These are phyloP conservation scores for Tuctoria greenei DNA, from an alignment of 176 grass and related monocot species.

Conservation along the genomic window DNA sequence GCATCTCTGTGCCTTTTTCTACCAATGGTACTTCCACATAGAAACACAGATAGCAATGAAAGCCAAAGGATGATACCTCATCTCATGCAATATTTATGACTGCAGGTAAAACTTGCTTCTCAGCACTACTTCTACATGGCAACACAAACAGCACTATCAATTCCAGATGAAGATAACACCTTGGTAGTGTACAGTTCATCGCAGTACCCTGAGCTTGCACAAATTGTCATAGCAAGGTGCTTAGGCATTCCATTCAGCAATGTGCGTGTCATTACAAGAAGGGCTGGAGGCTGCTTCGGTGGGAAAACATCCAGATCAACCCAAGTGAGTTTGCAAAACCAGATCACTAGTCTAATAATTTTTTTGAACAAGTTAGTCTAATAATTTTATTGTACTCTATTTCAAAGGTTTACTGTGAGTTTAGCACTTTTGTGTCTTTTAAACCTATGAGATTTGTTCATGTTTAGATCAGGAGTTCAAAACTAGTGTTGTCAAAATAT, in stretches of 20 bases:
- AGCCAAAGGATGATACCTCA: neutral
- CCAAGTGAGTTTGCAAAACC: conserved; percentile 34
- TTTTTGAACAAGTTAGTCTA: too few relatives aligned
- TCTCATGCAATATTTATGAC: neutral
- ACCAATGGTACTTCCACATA: neutral
- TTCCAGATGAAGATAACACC: conserved; percentile 80
- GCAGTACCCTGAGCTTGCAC: conserved; percentile 52
- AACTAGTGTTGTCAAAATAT: neutral
- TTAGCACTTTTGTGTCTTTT: neutral
- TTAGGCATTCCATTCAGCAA: conserved; percentile 63
- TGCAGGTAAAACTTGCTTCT: conserved; percentile 73
- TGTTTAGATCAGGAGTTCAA: neutral
- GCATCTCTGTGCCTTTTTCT: neutral
- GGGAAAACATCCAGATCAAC: conserved; percentile 54
- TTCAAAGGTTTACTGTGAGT: neutral
- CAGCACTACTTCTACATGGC: conserved; percentile 88
- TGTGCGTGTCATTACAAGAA: conserved; percentile 80
- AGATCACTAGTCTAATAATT: neutral
- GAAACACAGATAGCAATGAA: neutral
- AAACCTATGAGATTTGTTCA: neutral
- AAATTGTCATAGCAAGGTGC: conserved; percentile 57
- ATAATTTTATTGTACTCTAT: neutral
- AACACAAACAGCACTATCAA: conserved; percentile 60
- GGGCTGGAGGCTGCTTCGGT: conserved; percentile 85
- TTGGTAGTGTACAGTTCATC: conserved; percentile 65